Conservation (phyloP, 176 grass and related monocot genomes). For the Carex scoparia region DNA sequence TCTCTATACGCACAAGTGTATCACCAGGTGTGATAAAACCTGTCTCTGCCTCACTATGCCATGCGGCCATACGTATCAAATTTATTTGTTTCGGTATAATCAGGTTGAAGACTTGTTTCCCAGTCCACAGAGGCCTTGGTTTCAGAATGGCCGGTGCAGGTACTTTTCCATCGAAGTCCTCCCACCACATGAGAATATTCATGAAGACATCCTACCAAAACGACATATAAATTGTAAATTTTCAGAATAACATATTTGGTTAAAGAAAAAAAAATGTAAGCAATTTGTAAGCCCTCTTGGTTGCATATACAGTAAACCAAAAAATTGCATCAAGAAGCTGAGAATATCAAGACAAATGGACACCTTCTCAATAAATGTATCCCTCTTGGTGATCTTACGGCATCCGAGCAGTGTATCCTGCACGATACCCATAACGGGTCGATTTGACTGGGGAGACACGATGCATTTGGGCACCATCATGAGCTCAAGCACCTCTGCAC, state of each 20-base stretch:
- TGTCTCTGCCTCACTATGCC: constrained; percentile 70
- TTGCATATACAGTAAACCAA: neutral
- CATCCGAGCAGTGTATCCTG: constrained; percentile 88
- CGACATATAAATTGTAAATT: constrained; percentile 10
- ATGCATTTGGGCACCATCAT: constrained; percentile 99
- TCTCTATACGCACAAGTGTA: constrained; percentile 91
- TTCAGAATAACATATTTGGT: constrained; percentile 16
- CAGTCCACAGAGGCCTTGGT: constrained; percentile 93
- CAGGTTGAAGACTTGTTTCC: constrained; percentile 98
- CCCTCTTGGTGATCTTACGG: constrained; percentile 93
- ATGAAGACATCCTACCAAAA: constrained; percentile 89
- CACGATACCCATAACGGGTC: constrained; percentile 97
- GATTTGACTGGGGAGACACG: constrained; percentile 88
- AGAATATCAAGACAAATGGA: neutral
- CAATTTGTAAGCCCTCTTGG: neutral
- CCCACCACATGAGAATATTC: constrained; percentile 99
- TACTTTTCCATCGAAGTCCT: constrained; percentile 96
- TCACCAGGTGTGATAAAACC: constrained; percentile 93
- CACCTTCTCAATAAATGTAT: constrained; percentile 97
- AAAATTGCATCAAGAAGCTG: neutral
- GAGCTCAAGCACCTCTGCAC: constrained; percentile 88
- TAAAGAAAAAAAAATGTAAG: neutral
- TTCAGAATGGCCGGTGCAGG: constrained; percentile 91
- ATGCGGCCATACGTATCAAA: constrained; percentile 76
- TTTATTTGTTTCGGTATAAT: constrained; percentile 99